Percentiles rank a stretch among this genome's conserved stretches.
These are phyloP conservation scores for Sugiyamaella smithiae DNA, from an alignment of 805 yeast species.

Conservation along the genomic window DNA sequence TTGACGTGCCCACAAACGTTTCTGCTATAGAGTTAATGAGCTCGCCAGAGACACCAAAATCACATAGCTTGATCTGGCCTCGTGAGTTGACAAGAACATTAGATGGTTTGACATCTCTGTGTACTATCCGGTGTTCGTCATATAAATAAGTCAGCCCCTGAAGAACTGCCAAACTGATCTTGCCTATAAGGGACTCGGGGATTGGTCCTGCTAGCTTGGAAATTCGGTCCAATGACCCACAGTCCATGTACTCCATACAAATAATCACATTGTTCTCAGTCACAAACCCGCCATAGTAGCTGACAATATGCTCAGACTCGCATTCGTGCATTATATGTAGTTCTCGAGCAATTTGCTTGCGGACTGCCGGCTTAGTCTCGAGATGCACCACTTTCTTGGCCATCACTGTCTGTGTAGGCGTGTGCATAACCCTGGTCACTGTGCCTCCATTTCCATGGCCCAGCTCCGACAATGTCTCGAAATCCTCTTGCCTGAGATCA, in stretches of 20 bases:
- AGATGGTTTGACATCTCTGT: slow-evolving; percentile 94
- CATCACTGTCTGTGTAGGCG: slow-evolving; percentile 84
- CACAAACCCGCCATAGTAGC: slow-evolving; percentile 87
- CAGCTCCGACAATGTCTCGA: slow-evolving; percentile 68
- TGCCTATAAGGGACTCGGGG: slow-evolving; percentile 66
- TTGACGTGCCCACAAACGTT: slow-evolving; percentile 96
- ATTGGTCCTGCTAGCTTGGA: slow-evolving; percentile 58
- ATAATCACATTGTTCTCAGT: slow-evolving; percentile 71
- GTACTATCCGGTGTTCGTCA: slow-evolving; percentile 81
- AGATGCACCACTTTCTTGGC: slow-evolving; percentile 86
- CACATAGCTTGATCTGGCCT: slow-evolving; percentile 90
- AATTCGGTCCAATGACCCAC: slow-evolving; percentile 86
- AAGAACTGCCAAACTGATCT: slow-evolving; percentile 71
- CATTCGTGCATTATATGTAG: slow-evolving; percentile 89
- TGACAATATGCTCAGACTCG: slow-evolving; percentile 72
- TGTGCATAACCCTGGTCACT: slow-evolving; percentile 82
- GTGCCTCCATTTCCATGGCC: slow-evolving; percentile 96
- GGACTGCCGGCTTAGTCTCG: slow-evolving; percentile 74
- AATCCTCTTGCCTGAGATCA: slow-evolving; percentile 58
- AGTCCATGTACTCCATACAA: slow-evolving; percentile 95
- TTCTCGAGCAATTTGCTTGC: slow-evolving; percentile 83
- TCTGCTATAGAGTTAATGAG: slow-evolving; percentile 92
- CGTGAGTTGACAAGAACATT: slow-evolving; percentile 82
- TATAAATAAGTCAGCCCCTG: slow-evolving; percentile 81
- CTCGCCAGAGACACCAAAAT: slow-evolving; percentile 94